Base-by-base conservation (phyloP, 352 stramenopile species). In the Plasmopara muralis region DNA sequence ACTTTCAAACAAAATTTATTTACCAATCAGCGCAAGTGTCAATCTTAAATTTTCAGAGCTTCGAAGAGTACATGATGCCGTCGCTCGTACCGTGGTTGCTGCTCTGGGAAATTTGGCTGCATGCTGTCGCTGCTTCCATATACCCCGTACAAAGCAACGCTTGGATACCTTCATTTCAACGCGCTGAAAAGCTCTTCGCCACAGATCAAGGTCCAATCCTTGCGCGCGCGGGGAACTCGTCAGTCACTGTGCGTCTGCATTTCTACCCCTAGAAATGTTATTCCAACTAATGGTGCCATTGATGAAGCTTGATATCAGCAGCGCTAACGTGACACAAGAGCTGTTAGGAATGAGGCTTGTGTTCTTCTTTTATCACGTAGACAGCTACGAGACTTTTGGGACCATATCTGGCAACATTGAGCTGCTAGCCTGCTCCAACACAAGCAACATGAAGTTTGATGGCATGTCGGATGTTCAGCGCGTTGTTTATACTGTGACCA, bases 111-210 rank as follows among this genome's bases (percentile, higher is more conserved):
- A 18, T 62, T 20, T 50, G 49, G 51, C 40, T 70, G 15, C 45
- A 29, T 14, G 15, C 28, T 16, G 55, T 54, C 2, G 13, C 15
- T 13, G 77, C 76, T 40, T 91, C 81, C 13, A 83, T 89, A 44
- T 91, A 91, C 53, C 72, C 70, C 6, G 61, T 91, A 13, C n/a
- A 70, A 39, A 89, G 74, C 56, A 77, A 70, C 50, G 66, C 80
- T 30, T 91, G 81, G 81, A 70, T 91, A 34, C 81, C 81, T 2
- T 74, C 83, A 3, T 91, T 86, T 55, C 83, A 93, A 58, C 81
- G 83, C 47, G 81, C 83, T 7, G 83, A 93, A 61, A 93, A 93
- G 63, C 77, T 93, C 45, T 93, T 93, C 57, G 83, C 77, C 14
- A 85, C 70, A 5, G 56, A 93, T 51, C 52, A 80, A 6, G 83